These are phyloP conservation scores for Tetracentron sinense DNA, from an alignment of 164 flowering plant species.

Conservation along the genomic window DNA sequence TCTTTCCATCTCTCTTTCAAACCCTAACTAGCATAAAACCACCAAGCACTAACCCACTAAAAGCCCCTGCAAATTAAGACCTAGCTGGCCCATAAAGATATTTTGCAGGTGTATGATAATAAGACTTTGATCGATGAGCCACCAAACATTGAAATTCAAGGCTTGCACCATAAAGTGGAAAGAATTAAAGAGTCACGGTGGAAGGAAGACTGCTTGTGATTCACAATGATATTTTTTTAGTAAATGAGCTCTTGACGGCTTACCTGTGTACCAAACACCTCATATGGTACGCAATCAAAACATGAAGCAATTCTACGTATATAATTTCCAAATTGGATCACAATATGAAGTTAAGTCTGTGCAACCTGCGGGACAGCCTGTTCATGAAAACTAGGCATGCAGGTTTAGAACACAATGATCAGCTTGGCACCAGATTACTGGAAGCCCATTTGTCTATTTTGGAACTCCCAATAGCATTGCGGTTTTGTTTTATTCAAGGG, in stretches of 20 bases:
- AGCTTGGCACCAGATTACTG: background rate
- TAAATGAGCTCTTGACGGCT: background rate
- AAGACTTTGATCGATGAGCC: too few relatives aligned
- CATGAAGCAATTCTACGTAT: too few relatives aligned
- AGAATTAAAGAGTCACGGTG: too few relatives aligned
- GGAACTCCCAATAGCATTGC: background rate
- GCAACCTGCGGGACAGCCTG: background rate
- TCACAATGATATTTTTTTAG: too few relatives aligned
- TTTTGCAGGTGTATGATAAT: too few relatives aligned
- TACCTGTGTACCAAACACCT: background rate
- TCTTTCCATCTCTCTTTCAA: too few relatives aligned
- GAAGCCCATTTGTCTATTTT: background rate
- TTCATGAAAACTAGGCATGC: background rate
- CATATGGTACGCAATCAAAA: too few relatives aligned
- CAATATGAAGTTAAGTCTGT: background rate
- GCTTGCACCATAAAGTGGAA: too few relatives aligned
- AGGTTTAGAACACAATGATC: background rate
- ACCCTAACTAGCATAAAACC: too few relatives aligned
- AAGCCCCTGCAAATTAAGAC: background rate
- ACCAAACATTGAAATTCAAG: too few relatives aligned
- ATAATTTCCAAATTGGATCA: background rate
- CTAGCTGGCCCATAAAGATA: background rate
- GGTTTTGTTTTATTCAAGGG: background rate
- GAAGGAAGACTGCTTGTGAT: too few relatives aligned
- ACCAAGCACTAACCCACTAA: too few relatives aligned